Evolutionary conservation across 768 basidiomycete genomes (phyloP), one percentile per base, ranked within the genome.

Genomic region (Termitomyces sp.): DNA sequence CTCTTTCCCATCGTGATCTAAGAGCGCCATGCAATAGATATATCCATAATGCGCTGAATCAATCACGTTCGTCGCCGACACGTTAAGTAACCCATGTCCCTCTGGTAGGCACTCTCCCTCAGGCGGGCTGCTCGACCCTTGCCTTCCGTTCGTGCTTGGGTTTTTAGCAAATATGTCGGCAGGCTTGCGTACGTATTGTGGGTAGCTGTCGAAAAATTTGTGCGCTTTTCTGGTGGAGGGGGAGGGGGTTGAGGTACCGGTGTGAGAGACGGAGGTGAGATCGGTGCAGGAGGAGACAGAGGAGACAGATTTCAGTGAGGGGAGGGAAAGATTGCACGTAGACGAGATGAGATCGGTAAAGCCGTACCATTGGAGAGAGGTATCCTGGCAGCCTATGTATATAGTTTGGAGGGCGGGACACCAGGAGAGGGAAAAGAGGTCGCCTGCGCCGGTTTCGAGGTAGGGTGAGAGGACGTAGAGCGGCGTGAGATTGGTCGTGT

Each of bases 1-100:
- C 27, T 53, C 52, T 27, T 39, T 53, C 6, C 11, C 52, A 53
- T 53, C 52, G 12, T 54, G 18, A n/a, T 73, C 66, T 41, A 80
- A 58, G 27, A 77, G 65, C 6, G 72, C 67, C 85, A 94, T 86
- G 65, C 89, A 93, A 68, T 96, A 95, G 13, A 98, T 81, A 67
- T 98, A 98, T 9, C 96, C 96, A 69, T 86, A 95, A 71, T 98
- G 96, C 3, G 95, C 96, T 1, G 92, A 91, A 64, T 91, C 87
- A 30, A 94, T 77, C 33, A 94, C 87, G 63, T 93, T 91, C 56
- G 74, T 75, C 13, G 82, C 75, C 0, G 86, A 83, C 22, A 96
- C 85, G 53, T 78, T 72, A 31, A 91, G 68, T 53, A 74, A 73
- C 13, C 73, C 76, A 30, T 75, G 68, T 9, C 76, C 73, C n/a